These are phyloP conservation scores for Gymnopilus junonius DNA, from an alignment of 768 basidiomycete species.

Conservation along the genomic window DNA sequence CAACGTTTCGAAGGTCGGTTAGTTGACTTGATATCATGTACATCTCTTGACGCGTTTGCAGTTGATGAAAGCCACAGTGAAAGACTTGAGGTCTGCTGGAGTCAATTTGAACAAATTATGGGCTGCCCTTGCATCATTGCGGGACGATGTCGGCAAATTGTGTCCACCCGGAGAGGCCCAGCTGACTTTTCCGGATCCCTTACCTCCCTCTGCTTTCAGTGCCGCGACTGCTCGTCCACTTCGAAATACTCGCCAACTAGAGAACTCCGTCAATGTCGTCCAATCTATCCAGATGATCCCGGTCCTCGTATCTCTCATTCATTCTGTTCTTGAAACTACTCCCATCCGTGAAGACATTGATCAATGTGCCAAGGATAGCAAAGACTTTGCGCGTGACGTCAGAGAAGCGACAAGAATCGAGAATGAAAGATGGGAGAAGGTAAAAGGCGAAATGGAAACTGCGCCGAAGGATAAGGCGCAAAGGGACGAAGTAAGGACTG, in stretches of 20 bases:
- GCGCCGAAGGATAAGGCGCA: constrained; percentile 25
- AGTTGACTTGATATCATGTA: background rate
- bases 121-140: constrained; percentile 54
- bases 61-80: constrained; percentile 49
- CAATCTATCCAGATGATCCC: constrained; percentile 71
- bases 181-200: constrained; percentile 59
- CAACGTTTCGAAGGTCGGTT: constrained; percentile 40
- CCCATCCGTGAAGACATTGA: constrained; percentile 65
- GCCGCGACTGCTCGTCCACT: constrained; percentile 53
- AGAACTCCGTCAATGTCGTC: constrained; percentile 30
- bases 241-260: constrained; percentile 47
- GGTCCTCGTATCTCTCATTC: constrained; percentile 61
- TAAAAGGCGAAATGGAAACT: constrained; percentile 37
- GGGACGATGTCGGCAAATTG: constrained; percentile 31
- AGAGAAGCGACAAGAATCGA: constrained; percentile 59
- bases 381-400: constrained; percentile 53
- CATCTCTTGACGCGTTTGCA: constrained; percentile 24
- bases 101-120: constrained; percentile 68
- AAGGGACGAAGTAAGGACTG: constrained; percentile 29
- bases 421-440: constrained; percentile 60
- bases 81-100: constrained; percentile 56
- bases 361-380: constrained; percentile 55
- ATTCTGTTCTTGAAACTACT: constrained; percentile 49
- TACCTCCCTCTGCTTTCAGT: constrained; percentile 52
- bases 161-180: constrained; percentile 7